Evolutionary conservation across 2,329 filamentous ascomycete species (phyloP).

Genomic region (Aureobasidium sp.): DNA sequence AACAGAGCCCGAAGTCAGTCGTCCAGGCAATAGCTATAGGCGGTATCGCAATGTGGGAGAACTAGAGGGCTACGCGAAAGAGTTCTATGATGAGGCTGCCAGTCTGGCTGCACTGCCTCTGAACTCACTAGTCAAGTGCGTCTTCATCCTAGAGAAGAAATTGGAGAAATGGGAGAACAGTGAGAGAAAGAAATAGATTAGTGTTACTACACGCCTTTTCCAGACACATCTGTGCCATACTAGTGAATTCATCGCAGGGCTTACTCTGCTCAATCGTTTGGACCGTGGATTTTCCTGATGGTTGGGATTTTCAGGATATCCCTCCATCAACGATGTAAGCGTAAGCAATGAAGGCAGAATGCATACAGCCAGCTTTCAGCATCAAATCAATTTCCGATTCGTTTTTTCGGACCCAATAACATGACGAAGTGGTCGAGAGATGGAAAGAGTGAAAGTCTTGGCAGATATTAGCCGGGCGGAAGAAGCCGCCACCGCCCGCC

Average conservation of each 20-base stretch:
- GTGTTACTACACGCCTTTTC: neutral
- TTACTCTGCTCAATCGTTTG: neutral
- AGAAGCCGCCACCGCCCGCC: neutral
- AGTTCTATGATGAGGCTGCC: slow-evolving; percentile 48
- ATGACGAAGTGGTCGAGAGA: neutral
- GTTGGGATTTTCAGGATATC: too few relatives aligned
- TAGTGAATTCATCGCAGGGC: neutral
- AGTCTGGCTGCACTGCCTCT: slow-evolving; percentile 45
- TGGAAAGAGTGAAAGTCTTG: neutral
- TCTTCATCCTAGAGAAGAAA: slow-evolving; percentile 43
- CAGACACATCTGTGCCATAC: neutral
- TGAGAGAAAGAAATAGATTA: slow-evolving; percentile 22
- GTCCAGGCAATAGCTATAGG: slow-evolving; percentile 46
- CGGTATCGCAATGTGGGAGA: slow-evolving; percentile 43
- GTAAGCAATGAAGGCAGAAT: too few relatives aligned
- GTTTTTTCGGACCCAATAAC: too few relatives aligned
- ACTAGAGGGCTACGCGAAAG: slow-evolving; percentile 35
- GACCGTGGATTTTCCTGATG: too few relatives aligned
- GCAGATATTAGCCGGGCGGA: neutral
- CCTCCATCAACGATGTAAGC: too few relatives aligned
- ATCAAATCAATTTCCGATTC: too few relatives aligned
- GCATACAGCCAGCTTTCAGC: too few relatives aligned
- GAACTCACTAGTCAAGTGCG: slow-evolving; percentile 43
- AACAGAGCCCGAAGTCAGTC: slow-evolving; percentile 26
- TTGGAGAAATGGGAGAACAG: slow-evolving; percentile 34